A percentile compares a stretch with the other conserved stretches of the same genome.
phyloP scores from a whole-genome alignment of 148 eudicot species.

The Diospyros kaki region DNA sequence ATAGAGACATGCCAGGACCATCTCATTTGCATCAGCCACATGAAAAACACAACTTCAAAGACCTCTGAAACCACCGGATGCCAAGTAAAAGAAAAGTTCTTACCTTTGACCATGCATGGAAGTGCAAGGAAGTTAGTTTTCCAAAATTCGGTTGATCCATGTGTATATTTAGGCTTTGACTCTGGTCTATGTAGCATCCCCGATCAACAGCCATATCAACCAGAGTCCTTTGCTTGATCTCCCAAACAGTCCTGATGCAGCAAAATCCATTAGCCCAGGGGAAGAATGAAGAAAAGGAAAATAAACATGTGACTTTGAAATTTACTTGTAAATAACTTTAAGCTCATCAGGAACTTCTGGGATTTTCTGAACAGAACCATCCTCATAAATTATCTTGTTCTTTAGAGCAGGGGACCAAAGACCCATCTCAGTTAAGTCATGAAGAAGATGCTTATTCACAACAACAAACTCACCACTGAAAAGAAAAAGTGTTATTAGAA shows the following conservation, averaged over 20 bases:
- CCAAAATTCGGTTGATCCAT: conserved; percentile 79
- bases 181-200: conserved; percentile 75
- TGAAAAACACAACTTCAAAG: background rate
- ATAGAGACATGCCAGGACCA: background rate
- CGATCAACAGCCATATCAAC: conserved; percentile 85
- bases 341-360: conserved; percentile 70
- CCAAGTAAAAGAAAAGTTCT: background rate
- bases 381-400: conserved; percentile 70
- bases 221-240: conserved; percentile 68
- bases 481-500: background rate
- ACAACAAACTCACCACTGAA: conserved; percentile 98
- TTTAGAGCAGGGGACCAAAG: conserved; percentile 80
- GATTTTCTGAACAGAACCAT: conserved; percentile 84
- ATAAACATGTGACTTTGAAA: background rate
- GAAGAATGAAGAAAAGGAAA: background rate
- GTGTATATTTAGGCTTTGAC: conserved; percentile 78
- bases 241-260: conserved; percentile 81
- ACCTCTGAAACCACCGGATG: background rate
- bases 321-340: conserved; percentile 65
- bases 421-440: conserved; percentile 92
- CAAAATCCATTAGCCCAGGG: conserved; percentile 5
- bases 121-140: conserved; percentile 74
- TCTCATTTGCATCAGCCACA: background rate
- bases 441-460: conserved; percentile 93
- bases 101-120: conserved; percentile 72